These are phyloP conservation scores for Leccinum olivaceopallidum DNA, from an alignment of 768 basidiomycete genomes.

Conservation along the genomic window DNA sequence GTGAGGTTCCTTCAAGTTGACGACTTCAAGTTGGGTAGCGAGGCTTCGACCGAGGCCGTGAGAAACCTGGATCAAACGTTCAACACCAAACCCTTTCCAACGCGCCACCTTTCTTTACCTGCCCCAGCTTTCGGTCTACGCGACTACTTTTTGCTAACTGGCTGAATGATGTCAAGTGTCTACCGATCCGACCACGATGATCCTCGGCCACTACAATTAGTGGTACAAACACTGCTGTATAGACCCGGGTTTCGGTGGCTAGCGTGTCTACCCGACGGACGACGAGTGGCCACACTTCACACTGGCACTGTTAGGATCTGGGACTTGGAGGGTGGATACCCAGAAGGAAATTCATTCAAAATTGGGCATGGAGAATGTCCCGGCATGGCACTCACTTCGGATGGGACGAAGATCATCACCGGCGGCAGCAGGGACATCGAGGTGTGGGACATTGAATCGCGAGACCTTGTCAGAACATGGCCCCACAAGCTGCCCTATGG, in stretches of 20 bases:
- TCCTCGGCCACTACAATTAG: too few species aligned
- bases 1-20: too few species aligned
- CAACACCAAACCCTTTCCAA: too few species aligned
- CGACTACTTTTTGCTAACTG: too few species aligned
- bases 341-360: not conserved
- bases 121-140: too few species aligned
- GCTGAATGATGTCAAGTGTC: too few species aligned
- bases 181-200: too few species aligned
- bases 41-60: too few species aligned
- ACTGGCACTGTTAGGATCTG: not conserved
- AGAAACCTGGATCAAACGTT: too few species aligned
- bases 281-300: not conserved
- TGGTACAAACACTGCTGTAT: too few species aligned
- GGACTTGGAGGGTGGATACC: conserved; percentile 3
- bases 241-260: not conserved
- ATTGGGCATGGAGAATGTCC: not conserved
- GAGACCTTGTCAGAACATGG: not conserved
- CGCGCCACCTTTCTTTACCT: too few species aligned
- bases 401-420: not conserved
- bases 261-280: conserved; percentile 9
- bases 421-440: not conserved
- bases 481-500: not conserved
- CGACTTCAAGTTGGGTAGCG: too few species aligned
- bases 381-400: not conserved
- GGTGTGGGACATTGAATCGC: not conserved